Conservation (phyloP, 805 yeast genomes). For the Kregervanrija fluxuum region DNA sequence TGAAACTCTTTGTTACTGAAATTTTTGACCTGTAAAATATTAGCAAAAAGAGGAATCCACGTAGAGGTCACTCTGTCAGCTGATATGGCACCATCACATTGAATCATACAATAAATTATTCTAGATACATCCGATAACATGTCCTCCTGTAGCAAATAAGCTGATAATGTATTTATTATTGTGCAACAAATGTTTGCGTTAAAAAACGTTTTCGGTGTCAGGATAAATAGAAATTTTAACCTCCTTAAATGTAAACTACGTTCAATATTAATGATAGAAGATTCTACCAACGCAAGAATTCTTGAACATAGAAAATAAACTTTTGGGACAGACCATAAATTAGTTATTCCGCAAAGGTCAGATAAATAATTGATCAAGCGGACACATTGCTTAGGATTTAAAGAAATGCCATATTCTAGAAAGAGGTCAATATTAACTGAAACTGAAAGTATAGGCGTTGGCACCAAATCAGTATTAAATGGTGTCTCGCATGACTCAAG, state of each 20-base stretch:
- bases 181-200: conserved; percentile 13
- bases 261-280: conserved; percentile 19
- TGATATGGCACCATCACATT: conserved; percentile 2
- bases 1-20: background rate
- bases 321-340: conserved; percentile 30
- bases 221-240: conserved; percentile 30
- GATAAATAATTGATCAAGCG: conserved; percentile 8
- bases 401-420: conserved; percentile 13
- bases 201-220: conserved; percentile 17
- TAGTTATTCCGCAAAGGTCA: conserved; percentile 2
- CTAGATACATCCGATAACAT: conserved; percentile 22
- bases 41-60: conserved; percentile 18
- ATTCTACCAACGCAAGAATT: conserved; percentile 20
- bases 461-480: too few species aligned
- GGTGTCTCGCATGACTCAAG: background rate
- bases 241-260: conserved; percentile 25
- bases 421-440: conserved; percentile 5
- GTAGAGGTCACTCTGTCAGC: conserved; percentile 6
- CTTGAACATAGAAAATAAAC: conserved; percentile 34
- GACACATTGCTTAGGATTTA: conserved; percentile 7
- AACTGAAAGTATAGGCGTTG: background rate
- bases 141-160: conserved; percentile 13
- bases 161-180: conserved; percentile 2
- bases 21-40: background rate
- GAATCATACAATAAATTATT: conserved; percentile 19